Conservation (phyloP, 2,329 filamentous ascomycete species). For the Septoria petroselini region DNA sequence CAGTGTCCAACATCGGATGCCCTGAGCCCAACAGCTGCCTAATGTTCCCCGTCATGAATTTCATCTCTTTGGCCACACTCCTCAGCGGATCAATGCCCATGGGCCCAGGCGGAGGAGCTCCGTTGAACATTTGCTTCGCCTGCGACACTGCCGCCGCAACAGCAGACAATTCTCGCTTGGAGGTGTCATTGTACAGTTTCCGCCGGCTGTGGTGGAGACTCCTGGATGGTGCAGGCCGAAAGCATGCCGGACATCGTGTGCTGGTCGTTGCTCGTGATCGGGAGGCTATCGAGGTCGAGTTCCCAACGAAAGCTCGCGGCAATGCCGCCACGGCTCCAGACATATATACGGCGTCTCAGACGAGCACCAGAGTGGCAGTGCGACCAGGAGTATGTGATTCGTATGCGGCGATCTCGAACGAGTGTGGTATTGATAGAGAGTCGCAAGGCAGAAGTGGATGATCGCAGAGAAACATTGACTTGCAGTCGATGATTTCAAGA, state of each 20-base stretch:
- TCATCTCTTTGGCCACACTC: constrained; percentile 93
- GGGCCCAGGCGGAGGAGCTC: constrained; percentile 60
- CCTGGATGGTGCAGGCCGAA: constrained; percentile 30
- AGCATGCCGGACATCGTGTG: constrained; percentile 36
- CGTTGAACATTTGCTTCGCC: constrained; percentile 68
- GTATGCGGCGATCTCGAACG: not conserved
- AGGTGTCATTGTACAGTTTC: constrained; percentile 37
- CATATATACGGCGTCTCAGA: constrained; percentile 31
- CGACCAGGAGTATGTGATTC: not conserved
- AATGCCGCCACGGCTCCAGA: constrained; percentile 34
- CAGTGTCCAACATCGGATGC: constrained; percentile 89
- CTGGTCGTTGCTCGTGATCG: constrained; percentile 19
- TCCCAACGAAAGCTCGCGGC: constrained; percentile 37
- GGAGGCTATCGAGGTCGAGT: constrained; percentile 28
- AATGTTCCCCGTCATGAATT: constrained; percentile 91
- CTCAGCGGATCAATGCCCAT: constrained; percentile 83
- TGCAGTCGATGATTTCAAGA: constrained; percentile 12
- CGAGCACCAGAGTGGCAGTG: not conserved
- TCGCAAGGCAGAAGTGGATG: not conserved
- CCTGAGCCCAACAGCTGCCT: constrained; percentile 88
- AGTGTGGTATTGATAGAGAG: constrained; percentile 1
- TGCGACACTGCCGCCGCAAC: constrained; percentile 70
- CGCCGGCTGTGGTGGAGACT: constrained; percentile 33
- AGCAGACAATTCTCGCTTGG: constrained; percentile 53
- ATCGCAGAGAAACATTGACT: not conserved